phyloP scores from a whole-genome alignment of 495 filamentous ascomycete genomes.

The Trichoderma erinaceum region DNA sequence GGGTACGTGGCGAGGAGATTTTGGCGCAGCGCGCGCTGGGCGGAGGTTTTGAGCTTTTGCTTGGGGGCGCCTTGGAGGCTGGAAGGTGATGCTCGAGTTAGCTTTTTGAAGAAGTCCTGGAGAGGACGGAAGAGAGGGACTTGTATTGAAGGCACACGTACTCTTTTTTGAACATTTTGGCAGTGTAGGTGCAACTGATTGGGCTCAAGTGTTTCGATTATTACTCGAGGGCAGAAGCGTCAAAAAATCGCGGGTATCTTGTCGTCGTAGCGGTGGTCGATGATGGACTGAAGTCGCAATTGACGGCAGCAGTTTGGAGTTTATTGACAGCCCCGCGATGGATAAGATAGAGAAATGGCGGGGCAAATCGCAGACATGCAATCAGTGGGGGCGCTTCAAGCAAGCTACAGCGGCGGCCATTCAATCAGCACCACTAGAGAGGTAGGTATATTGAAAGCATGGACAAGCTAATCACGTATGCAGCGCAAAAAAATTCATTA shows the following conservation, averaged over 20 bases:
- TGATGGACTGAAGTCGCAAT: not conserved
- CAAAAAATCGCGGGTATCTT: no score
- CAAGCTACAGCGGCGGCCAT: not conserved
- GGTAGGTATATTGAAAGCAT: no score
- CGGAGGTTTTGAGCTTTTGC: conserved; percentile 96
- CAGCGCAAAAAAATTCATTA: no score
- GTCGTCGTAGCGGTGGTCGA: not conserved
- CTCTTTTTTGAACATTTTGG: conserved; percentile 90
- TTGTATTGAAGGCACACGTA: conserved; percentile 30
- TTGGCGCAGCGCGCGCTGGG: conserved; percentile 76
- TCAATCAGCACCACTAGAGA: not conserved
- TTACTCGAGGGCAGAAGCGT: no score
- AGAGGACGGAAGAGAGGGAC: not conserved
- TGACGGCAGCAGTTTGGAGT: not conserved
- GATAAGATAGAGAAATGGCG: conserved; percentile 9
- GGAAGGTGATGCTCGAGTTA: not conserved
- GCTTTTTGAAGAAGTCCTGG: not conserved
- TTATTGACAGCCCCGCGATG: conserved; percentile 10
- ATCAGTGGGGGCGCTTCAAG: not conserved
- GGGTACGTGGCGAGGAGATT: conserved; percentile 81
- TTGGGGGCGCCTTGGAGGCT: conserved; percentile 74
- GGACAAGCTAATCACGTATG: no score
- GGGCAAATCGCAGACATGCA: conserved; percentile 4
- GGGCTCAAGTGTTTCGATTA: no score
- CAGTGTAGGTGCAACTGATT: not conserved